Evolutionary conservation across 345 rosid genomes (phyloP).

Genomic region (Rhodamnia argentea): DNA sequence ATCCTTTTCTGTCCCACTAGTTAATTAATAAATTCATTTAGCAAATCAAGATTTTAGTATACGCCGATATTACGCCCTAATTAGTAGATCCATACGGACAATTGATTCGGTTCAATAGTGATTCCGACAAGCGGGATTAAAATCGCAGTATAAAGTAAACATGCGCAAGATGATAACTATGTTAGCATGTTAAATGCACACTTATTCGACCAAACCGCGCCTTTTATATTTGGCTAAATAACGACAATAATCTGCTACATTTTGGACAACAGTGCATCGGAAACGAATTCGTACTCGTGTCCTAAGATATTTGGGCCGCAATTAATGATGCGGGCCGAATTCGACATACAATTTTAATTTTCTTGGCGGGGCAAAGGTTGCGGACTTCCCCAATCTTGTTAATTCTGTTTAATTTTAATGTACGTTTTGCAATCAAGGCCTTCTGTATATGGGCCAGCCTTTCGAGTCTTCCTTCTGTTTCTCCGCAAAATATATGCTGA

Average conservation of each 20-base stretch:
- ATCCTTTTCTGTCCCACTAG: background rate
- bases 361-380: background rate
- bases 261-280: background rate
- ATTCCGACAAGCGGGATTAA: background rate
- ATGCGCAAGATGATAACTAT: background rate
- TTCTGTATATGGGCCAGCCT: background rate
- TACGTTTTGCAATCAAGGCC: background rate
- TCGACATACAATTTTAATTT: background rate
- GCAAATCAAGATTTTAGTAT: background rate
- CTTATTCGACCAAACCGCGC: background rate
- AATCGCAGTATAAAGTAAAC: background rate
- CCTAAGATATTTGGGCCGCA: background rate
- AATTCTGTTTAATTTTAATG: background rate
- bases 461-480: background rate
- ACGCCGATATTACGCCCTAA: background rate
- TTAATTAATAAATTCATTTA: background rate
- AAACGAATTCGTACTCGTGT: background rate
- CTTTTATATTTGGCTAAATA: background rate
- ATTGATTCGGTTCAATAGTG: background rate
- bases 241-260: background rate
- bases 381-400: background rate
- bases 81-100: background rate
- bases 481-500: background rate
- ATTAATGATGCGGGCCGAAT: background rate
- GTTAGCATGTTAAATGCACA: background rate